phyloP scores from a whole-genome alignment of 176 grass and related monocot genomes.

The Carex littledalei region DNA sequence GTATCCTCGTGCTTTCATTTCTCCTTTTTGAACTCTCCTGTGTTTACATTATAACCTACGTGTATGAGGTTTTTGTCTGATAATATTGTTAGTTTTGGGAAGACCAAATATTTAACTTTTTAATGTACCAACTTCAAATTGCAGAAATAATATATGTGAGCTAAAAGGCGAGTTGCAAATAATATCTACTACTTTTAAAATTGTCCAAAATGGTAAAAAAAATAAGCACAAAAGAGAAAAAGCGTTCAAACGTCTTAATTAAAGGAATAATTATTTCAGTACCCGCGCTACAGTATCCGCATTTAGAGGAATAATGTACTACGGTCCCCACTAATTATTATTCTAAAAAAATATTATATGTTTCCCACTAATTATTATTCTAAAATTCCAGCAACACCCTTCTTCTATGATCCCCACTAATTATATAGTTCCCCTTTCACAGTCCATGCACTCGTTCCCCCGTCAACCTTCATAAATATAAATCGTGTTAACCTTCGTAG shows the following conservation, averaged over 20 bases:
- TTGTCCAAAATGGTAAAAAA: neutral
- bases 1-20: neutral
- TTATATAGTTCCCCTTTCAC: too few species aligned
- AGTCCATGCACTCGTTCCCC: too few species aligned
- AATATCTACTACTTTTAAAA: neutral
- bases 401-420: too few species aligned
- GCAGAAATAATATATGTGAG: neutral
- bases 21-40: neutral
- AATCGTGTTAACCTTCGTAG: too few species aligned
- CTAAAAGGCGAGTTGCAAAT: neutral
- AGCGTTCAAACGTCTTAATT: neutral
- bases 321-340: too few species aligned
- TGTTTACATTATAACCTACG: neutral
- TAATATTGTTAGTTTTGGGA: neutral
- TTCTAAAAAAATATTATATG: too few species aligned
- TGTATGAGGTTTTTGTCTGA: neutral
- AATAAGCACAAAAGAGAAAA: neutral
- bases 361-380: too few species aligned
- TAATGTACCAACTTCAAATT: neutral
- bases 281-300: too few species aligned
- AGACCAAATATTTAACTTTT: neutral
- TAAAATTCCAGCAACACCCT: too few species aligned
- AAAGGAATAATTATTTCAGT: too few species aligned
- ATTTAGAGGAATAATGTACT: too few species aligned
- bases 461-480: too few species aligned